phyloP scores from a whole-genome alignment of 192 early-diverging fungal genomes.

The Backusella macrospora region DNA sequence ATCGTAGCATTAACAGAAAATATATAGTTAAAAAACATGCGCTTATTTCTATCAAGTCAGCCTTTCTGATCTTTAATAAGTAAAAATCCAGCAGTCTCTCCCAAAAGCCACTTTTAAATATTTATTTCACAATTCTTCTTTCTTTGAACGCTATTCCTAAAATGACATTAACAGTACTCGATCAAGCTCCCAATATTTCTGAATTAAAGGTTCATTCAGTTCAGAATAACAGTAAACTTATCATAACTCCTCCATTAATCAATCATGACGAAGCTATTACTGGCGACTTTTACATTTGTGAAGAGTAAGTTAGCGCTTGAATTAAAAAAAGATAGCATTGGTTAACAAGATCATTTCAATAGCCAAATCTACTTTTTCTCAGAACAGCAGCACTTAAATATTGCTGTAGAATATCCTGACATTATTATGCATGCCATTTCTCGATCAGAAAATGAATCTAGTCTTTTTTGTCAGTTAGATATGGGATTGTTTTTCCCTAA shows the following conservation, averaged over 20 bases:
- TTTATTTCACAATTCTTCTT: neutral
- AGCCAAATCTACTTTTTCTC: slow-evolving; percentile 60
- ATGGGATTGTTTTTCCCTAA: slow-evolving; percentile 32
- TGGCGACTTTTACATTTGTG: slow-evolving; percentile 49
- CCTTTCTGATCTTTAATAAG: too few species aligned
- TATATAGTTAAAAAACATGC: too few species aligned
- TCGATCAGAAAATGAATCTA: slow-evolving; percentile 51
- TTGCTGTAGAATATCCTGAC: slow-evolving; percentile 61
- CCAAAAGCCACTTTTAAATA: neutral
- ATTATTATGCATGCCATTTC: slow-evolving; percentile 74
- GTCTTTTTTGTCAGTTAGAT: slow-evolving; percentile 69
- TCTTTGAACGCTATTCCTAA: neutral
- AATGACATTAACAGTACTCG: slow-evolving; percentile 40
- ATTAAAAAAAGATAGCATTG: neutral
- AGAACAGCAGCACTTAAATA: slow-evolving; percentile 38
- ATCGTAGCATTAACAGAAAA: too few species aligned
- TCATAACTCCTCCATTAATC: slow-evolving; percentile 31
- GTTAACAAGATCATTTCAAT: neutral
- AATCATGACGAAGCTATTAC: slow-evolving; percentile 26
- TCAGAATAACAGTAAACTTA: slow-evolving; percentile 14
- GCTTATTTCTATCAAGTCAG: too few species aligned
- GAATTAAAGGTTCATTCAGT: slow-evolving; percentile 13
- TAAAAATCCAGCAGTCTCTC: neutral
- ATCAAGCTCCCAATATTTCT: slow-evolving; percentile 26
- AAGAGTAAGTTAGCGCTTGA: slow-evolving; percentile 37